Base-by-base conservation (phyloP, 108 stramenopile genomes). In the Asterionellopsis glacialis region DNA sequence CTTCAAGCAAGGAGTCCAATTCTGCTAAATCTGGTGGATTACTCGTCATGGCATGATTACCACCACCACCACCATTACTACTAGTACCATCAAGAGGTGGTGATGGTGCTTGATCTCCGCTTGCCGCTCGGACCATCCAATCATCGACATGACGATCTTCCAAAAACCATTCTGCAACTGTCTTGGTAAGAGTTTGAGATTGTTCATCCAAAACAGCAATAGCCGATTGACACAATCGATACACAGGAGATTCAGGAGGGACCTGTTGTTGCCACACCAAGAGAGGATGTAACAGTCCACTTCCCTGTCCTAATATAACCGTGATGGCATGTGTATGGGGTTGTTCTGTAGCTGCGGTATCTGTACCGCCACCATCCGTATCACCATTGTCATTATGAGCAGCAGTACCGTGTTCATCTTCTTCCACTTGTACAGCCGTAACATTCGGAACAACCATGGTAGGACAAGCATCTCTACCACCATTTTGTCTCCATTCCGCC, bases 211-310 rank as follows among this genome's bases (percentile, higher is more conserved):
- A 61, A 23, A 65, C 59, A 1, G 75, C 51, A 45, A 88, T 79
- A 11, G 90, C 65, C 11, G 69, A 53, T 55, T 65, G 45, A 50
- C 90, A 92, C 56, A 33, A 66, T 27, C 39, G 18, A 1, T 19
- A 13, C 21, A 47, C 54, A 7, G 61, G n/a, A 19, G 65, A 59
- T 49, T 59, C 41, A n/a, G 66, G 55, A 13, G 65, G 69, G 50
- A 92, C 41, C n/a, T 65, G 73, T 26, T 75, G 70, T 57, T 69
- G 74, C 91, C 91, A 92, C 23, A 73, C 62, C n/a, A 76, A 56
- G 28, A 92, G 58, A n/a, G 91, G 91, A 64, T 92, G 85, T 49
- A 89, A 81, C 59, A 92, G 60, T 19, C 81, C 72, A 45, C 68
- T 72, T 0, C 87, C 83, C 63, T 92, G 85, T 18, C 85, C 85